Evolutionary conservation across 1,284 basidiomycete genomes (phyloP), one percentile per base, ranked within the genome.

Genomic region (Cryptococcus sp.): DNA sequence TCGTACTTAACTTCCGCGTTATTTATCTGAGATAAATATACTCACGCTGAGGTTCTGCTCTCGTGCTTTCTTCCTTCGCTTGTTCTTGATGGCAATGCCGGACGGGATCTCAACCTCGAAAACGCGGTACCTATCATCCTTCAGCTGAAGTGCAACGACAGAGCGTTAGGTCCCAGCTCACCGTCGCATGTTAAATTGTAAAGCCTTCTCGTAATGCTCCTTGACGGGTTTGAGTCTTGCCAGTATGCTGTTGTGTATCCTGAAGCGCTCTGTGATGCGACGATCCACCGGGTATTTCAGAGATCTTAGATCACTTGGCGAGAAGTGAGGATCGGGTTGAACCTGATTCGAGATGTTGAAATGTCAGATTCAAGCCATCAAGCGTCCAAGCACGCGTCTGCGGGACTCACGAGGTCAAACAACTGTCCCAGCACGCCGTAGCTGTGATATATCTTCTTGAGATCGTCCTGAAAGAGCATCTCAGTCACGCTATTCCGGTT

Each of bases 401-500:
- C 2, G 26, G 25, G 15, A 59, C 68, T 50, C 20, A 75, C 75
- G 15, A 72, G 53, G 5, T 73, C 63, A 69, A 77, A 79, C 3
- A 78, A 57, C 39, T 65, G 50, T 7, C 77, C 77, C 1, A 79
- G 63, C 34, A 79, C 68, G 48, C 72, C 70, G 5, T 54, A 29
- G 54, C 67, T 77, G 19, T 50, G 47, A 56, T 71, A 77, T 0
- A 57, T 63, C 26, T 56, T 59, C 47, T 62, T 63, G 22, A 52
- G 60, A 34, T 59, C 64, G 26, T 63, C 64, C 69, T 71, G 29
- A 22, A 11, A 10, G 17, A 26, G 34, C 20, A 22, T 1, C 26
- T 46, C 44, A 46, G 43, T 16, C 19, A 20, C 19, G 15, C 50
- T 54, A 0, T 26, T 5, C 15, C 8, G 6, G 38, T 10, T 39